Evolutionary conservation across 164 flowering plant species (phyloP).

Genomic region (Annona cherimola): DNA sequence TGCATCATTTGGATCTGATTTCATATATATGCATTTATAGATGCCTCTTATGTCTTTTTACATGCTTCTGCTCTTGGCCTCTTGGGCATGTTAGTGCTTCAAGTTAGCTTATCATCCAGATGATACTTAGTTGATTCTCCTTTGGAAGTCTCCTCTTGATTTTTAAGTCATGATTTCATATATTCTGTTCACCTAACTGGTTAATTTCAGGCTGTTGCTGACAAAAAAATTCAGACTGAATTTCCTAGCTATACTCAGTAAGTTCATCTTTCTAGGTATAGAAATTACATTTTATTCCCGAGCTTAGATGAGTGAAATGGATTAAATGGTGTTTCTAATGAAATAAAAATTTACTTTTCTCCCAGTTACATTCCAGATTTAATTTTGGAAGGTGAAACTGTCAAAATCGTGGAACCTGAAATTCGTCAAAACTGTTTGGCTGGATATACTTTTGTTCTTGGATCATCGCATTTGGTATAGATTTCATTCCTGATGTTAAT

Average conservation of each 20-base stretch:
- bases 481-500: constrained; percentile 7
- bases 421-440: constrained; percentile 60
- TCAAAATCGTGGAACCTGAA: constrained; percentile 49
- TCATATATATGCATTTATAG: no score
- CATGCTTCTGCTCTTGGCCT: background rate
- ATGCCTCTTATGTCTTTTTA: no score
- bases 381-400: constrained; percentile 41
- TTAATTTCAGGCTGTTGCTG: constrained; percentile 50
- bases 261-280: constrained; percentile 23
- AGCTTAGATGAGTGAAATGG: background rate
- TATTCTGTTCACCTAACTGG: background rate
- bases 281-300: background rate
- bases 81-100: background rate
- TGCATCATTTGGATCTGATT: no score
- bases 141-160: background rate
- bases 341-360: constrained; percentile 1
- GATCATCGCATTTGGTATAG: constrained; percentile 35
- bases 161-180: background rate
- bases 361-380: constrained; percentile 58
- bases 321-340: background rate
- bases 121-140: background rate
- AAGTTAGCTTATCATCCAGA: background rate
- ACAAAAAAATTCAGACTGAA: constrained; percentile 44
- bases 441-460: constrained; percentile 64
- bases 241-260: constrained; percentile 55